Base-by-base conservation (phyloP, 352 stramenopile species). In the Phytopythium oedochilum region DNA sequence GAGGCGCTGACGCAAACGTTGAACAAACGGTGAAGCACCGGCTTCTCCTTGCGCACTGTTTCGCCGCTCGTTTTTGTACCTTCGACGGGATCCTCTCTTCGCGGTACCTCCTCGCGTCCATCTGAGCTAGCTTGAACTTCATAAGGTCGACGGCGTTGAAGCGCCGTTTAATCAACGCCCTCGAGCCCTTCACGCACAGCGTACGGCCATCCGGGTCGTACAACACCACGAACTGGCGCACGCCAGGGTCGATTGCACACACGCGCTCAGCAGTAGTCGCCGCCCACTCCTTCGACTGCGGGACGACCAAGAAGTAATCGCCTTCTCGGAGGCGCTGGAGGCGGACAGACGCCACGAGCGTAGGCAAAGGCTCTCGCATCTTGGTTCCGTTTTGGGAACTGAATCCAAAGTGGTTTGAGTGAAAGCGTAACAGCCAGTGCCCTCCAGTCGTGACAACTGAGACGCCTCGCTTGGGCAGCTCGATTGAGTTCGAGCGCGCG, bases 191-290 rank as follows among this genome's bases (percentile, higher is more conserved):
- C 25, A 55, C 44, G 22, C 44, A 51, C 38, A 63, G 50, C 28
- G 57, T 63, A 0, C 42, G 44, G 2, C 57, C 43, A 17, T 39
- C n/a, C 5, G 51, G 43, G 23, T 63, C 57, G 45, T 53, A 58
- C 18, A 59, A 17, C 2, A 23, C 53, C 2, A 47, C 15, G 29
- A 58, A 63, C 1, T 55, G 54, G 18, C 34, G 34, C 12, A 57
- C 53, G 11, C 53, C 58, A 3, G 53, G 60, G 15, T 67, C 54
- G n/a, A 67, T 67, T 10, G 54, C 53, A 6, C 56, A 70, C 34
- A 45, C 57, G 7, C 53, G 48, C 35, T 3, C 12, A 45, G 48
- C 9, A 52, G 35, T 17, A 36, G 47, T 20, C 36, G 53, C 4
- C 36, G 34, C 3, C 18, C 57, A 62, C 54, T 54, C 35, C n/a